These are phyloP conservation scores for Dactylorhiza incarnata DNA, from an alignment of 106 monocot genomes.

Conservation along the genomic window DNA sequence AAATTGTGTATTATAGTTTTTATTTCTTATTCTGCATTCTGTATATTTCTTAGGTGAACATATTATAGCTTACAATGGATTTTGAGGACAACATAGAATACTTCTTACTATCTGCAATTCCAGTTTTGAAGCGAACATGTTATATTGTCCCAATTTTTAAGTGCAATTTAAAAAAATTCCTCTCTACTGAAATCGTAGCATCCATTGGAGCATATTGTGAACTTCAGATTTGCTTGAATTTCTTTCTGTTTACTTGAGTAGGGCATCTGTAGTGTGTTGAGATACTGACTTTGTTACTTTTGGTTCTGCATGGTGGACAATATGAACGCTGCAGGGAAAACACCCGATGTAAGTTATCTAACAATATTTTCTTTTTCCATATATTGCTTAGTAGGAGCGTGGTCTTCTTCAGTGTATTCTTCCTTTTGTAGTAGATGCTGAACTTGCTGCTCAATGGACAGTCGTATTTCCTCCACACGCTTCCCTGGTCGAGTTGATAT, in stretches of 20 bases:
- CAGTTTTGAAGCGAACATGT: not conserved
- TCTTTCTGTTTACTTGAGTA: not conserved
- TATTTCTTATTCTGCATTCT: not conserved
- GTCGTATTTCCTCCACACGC: too few species aligned
- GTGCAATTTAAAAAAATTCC: too few species aligned
- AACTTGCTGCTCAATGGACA: too few species aligned
- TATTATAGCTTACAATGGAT: not conserved
- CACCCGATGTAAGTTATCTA: not conserved
- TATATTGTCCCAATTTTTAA: not conserved
- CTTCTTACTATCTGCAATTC: not conserved
- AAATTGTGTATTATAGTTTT: not conserved
- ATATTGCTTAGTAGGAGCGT: too few species aligned
- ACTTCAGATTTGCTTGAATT: not conserved
- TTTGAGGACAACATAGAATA: not conserved
- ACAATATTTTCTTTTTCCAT: not conserved
- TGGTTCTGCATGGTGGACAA: slow-evolving; percentile 2
- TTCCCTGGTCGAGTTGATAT: too few species aligned
- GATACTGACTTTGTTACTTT: slow-evolving; percentile 4
- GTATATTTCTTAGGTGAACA: not conserved
- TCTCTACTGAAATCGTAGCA: too few species aligned
- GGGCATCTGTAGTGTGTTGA: not conserved
- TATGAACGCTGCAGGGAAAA: slow-evolving; percentile 7
- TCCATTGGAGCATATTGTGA: too few species aligned
- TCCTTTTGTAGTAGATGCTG: too few species aligned
- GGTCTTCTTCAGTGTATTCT: too few species aligned